These are phyloP conservation scores for Paecilomyces variotii DNA, from an alignment of 2,329 filamentous ascomycete species.

Conservation along the genomic window DNA sequence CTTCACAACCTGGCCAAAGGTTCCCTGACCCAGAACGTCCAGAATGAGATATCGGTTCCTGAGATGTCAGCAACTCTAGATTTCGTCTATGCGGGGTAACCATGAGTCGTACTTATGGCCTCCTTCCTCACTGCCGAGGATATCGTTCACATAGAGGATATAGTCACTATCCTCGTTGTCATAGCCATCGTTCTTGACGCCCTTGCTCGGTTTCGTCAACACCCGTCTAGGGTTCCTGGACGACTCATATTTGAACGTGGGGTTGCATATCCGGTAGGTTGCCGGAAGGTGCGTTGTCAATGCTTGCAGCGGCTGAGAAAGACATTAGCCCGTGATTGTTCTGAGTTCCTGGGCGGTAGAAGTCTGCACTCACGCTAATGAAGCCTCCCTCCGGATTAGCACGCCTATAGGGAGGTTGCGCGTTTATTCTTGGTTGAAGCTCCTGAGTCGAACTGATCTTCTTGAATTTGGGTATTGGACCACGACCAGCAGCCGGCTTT, in stretches of 20 bases:
- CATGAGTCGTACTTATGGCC: slow-evolving; percentile 69
- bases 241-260: slow-evolving; percentile 96
- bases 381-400: slow-evolving; percentile 96
- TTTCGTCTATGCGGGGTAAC: neutral
- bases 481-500: slow-evolving; percentile 38
- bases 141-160: slow-evolving; percentile 98
- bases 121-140: slow-evolving; percentile 92
- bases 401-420: slow-evolving; percentile 82
- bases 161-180: slow-evolving; percentile 99
- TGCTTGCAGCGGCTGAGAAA: slow-evolving; percentile 75
- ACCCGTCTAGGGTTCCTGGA: slow-evolving; percentile 92
- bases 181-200: slow-evolving; percentile 95
- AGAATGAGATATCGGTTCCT: slow-evolving; percentile 95
- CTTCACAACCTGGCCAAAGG: slow-evolving; percentile 97
- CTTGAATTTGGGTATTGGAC: slow-evolving; percentile 79
- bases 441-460: slow-evolving; percentile 67
- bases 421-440: slow-evolving; percentile 72
- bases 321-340: slow-evolving; percentile 10
- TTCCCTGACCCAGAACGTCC: slow-evolving; percentile 93
- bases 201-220: slow-evolving; percentile 96
- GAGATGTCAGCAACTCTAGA: slow-evolving; percentile 7
- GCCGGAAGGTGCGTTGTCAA: slow-evolving; percentile 86
- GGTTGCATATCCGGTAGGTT: slow-evolving; percentile 97
- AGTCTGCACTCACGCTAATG: slow-evolving; percentile 66
- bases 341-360: neutral